A percentile compares a stretch with the other conserved stretches of the same genome.
These are phyloP conservation scores for Nidularia sp. DNA, from an alignment of 768 basidiomycete genomes.

Conservation along the genomic window DNA sequence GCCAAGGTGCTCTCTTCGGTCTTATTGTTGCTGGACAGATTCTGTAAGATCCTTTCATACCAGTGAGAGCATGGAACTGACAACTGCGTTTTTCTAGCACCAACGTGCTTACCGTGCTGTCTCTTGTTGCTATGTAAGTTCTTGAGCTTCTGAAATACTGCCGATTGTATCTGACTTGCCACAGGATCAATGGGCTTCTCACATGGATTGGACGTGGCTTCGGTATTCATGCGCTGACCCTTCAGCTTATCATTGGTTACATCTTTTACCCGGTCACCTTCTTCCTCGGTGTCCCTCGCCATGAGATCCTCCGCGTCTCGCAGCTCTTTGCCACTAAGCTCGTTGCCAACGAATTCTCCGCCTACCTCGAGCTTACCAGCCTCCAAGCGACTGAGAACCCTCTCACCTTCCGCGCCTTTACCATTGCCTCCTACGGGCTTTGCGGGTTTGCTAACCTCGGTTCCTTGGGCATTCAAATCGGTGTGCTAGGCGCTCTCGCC, in stretches of 20 bases:
- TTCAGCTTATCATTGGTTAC: constrained; percentile 84
- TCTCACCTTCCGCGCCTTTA: constrained; percentile 69
- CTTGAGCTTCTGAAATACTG: not conserved
- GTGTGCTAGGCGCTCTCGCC: constrained; percentile 41
- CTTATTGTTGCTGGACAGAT: constrained; percentile 85
- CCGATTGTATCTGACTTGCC: not conserved
- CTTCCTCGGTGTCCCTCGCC: constrained; percentile 73
- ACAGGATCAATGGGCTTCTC: constrained; percentile 73
- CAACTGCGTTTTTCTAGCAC: constrained; percentile 35
- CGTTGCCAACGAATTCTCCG: constrained; percentile 83
- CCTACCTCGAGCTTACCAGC: constrained; percentile 58
- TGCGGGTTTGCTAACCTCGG: constrained; percentile 91
- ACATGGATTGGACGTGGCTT: constrained; percentile 89
- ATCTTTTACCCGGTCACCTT: constrained; percentile 86
- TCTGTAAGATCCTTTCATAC: constrained; percentile 40
- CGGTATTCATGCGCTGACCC: constrained; percentile 75
- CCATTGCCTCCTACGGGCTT: constrained; percentile 82
- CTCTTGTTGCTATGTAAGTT: constrained; percentile 63
- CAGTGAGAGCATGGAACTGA: not conserved
- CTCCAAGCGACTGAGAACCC: constrained; percentile 35
- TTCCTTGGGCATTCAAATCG: constrained; percentile 78
- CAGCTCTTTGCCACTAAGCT: constrained; percentile 84
- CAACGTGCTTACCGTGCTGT: constrained; percentile 81
- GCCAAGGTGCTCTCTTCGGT: constrained; percentile 81
- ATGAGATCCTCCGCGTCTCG: constrained; percentile 79